A percentile compares a stretch with the other conserved stretches of the same genome.
Evolutionary conservation across 306 rosid genomes (phyloP).

Genomic region (Gleditsia sinensis): DNA sequence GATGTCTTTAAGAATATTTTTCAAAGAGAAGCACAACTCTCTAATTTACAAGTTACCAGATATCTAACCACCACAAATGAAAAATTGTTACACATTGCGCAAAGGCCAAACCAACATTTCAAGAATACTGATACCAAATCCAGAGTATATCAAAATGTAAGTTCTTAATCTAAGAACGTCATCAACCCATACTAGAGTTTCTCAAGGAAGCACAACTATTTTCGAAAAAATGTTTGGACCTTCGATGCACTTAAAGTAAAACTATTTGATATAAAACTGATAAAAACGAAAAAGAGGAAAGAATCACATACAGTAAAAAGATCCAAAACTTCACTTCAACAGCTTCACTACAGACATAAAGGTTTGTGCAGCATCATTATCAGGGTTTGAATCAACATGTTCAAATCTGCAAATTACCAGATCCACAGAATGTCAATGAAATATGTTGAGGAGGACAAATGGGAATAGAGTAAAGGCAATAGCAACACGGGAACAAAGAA

Average conservation of each 20-base stretch:
- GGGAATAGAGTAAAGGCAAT: neutral
- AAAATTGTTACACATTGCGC: no score
- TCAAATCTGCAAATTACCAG: slow-evolving; percentile 32
- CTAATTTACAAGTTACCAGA: neutral
- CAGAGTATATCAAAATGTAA: no score
- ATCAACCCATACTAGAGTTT: neutral
- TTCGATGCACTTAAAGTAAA: neutral
- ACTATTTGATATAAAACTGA: neutral
- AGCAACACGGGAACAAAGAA: slow-evolving; percentile 5
- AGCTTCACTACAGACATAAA: neutral
- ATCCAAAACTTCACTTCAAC: slow-evolving; percentile 7
- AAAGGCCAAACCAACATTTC: neutral
- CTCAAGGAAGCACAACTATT: neutral
- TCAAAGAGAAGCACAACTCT: neutral
- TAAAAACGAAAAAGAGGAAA: neutral
- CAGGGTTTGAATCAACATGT: slow-evolving; percentile 4
- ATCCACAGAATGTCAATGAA: slow-evolving; percentile 14
- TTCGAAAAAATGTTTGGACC: neutral
- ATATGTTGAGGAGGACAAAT: neutral
- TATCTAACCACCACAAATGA: neutral
- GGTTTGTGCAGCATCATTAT: slow-evolving; percentile 6
- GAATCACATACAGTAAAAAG: slow-evolving; percentile 15
- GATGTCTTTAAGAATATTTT: neutral
- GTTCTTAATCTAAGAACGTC: neutral
- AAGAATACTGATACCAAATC: neutral